Evolutionary conservation across 1,284 basidiomycete genomes (phyloP), one percentile per base, ranked within the genome.

Genomic region (Tilletia walkeri): DNA sequence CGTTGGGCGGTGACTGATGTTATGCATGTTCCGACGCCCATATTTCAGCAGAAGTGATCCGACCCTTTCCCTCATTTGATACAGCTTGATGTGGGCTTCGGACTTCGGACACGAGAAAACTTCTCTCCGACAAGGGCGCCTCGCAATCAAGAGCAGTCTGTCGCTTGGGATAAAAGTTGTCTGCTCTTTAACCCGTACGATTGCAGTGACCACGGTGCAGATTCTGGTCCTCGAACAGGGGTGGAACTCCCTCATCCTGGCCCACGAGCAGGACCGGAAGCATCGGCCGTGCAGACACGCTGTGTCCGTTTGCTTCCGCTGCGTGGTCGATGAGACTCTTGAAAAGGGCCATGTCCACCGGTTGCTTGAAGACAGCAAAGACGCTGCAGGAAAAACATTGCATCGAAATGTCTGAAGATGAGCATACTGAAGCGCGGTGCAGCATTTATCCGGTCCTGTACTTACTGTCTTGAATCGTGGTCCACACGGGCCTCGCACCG

Each of bases 361-460:
- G 39, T 24, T 63, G 61, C 68, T 69, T 73, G 69, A 73, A 73
- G 24, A 73, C 72, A 30, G 72, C 72, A 56, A 73, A 72, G 50
- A 65, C 65, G 49, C 59, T 63, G 34, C 10, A 36, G 36, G n/a
- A 63, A 63, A 3, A 34, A 61, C 16, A 18, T 56, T n/a, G 20
- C 54, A 56, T 45, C 41, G 41, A 3, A 45, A 45, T 9, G 24
- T 30, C 24, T 30, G 24, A 30, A 30, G 24, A 30, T 30, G 24
- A 30, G 24, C 24, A 30, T 30, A 30, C 24, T 30, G 24, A 30
- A 30, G 1, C 41, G 14, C 41, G 41, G 14, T 14, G 41, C 41
- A 45, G 41, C 41, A 9, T 45, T 45, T 45, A 45, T 45, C 41
- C 41, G 41, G 41, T 7, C 7, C 30, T 38, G 18, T 16, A 63